These are phyloP conservation scores for Quambalaria eucalypti DNA, from an alignment of 1,284 basidiomycete species.

Conservation along the genomic window DNA sequence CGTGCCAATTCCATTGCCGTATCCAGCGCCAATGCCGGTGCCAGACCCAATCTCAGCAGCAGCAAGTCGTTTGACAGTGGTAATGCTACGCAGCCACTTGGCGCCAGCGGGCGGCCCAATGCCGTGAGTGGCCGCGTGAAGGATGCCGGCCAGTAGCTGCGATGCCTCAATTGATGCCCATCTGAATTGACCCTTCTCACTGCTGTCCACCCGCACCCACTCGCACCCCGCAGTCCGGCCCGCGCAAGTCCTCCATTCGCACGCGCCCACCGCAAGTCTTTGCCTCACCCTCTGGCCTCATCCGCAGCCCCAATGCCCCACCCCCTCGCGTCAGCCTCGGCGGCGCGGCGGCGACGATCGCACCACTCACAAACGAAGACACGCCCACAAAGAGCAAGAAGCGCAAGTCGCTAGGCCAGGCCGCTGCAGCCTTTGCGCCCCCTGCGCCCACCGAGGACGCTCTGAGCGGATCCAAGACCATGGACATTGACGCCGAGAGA, in stretches of 20 bases:
- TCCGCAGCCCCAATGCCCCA: background rate
- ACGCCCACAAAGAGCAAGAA: background rate
- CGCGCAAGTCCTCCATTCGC: conserved; percentile 11
- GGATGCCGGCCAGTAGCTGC: background rate
- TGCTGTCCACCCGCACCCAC: no score
- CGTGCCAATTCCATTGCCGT: background rate
- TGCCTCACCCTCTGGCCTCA: conserved; percentile 1
- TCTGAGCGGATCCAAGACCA: background rate
- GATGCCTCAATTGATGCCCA: no score
- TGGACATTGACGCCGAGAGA: conserved; percentile 4
- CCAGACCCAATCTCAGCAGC: background rate
- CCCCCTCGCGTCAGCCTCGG: background rate
- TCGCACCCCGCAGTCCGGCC: conserved; percentile 1
- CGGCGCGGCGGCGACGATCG: background rate
- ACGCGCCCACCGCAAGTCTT: conserved; percentile 7
- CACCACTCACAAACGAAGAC: background rate
- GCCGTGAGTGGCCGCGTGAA: background rate
- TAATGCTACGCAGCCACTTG: background rate
- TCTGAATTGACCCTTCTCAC: no score
- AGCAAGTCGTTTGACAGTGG: background rate
- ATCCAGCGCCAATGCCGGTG: background rate
- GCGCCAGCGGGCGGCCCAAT: background rate
- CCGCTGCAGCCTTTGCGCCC: no score
- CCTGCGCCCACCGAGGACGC: no score
- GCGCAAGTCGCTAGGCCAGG: background rate